Conservation (phyloP, 805 yeast species). For the Kluyveromyces dobzhanskii region DNA sequence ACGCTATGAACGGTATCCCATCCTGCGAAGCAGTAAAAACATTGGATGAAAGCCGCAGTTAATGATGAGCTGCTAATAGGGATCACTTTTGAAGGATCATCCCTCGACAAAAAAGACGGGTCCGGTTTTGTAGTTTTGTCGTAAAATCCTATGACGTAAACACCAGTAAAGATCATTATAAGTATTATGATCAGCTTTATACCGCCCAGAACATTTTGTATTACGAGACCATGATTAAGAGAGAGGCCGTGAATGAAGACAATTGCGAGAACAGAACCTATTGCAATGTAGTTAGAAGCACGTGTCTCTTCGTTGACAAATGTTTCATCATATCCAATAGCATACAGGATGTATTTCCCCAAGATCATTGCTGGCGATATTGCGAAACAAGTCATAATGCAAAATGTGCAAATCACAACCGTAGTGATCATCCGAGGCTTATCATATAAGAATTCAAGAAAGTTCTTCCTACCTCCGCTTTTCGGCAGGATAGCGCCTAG, state of each 20-base stretch:
- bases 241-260: conserved; percentile 49
- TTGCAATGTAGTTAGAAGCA: conserved; percentile 36
- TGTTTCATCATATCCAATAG: conserved; percentile 35
- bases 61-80: conserved; percentile 39
- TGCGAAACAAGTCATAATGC: conserved; percentile 47
- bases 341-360: conserved; percentile 48
- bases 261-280: conserved; percentile 30
- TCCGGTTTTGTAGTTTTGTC: too few relatives aligned
- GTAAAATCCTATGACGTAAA: conserved; percentile 44
- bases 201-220: conserved; percentile 57
- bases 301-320: conserved; percentile 31
- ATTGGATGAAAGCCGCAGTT: conserved; percentile 48
- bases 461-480: conserved; percentile 70
- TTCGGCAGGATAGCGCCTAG: conserved; percentile 63
- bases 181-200: conserved; percentile 48
- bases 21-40: conserved; percentile 53
- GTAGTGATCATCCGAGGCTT: conserved; percentile 49
- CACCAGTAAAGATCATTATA: conserved; percentile 48
- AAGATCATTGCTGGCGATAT: conserved; percentile 50
- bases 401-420: conserved; percentile 41
- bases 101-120: too few relatives aligned
- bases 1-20: conserved; percentile 58
- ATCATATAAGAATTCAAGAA: conserved; percentile 57
- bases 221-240: conserved; percentile 46
- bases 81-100: too few relatives aligned